Base-by-base conservation (phyloP, 2,329 filamentous ascomycete species). In the Neurospora sp. region DNA sequence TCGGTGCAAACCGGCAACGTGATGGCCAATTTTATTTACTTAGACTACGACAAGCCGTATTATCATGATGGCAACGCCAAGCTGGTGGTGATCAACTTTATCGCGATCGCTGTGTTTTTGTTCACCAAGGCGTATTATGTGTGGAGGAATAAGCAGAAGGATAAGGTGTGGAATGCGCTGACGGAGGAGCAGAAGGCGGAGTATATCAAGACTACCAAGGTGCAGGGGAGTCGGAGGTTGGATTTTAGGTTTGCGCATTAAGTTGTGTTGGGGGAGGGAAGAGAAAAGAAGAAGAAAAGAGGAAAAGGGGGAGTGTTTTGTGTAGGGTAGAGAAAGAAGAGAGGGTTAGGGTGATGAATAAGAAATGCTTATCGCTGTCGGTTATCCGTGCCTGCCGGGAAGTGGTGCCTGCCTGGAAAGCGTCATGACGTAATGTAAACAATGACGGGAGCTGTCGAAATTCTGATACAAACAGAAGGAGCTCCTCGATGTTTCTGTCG, bases 1-100 rank as follows among this genome's bases (percentile, higher is more conserved):
- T 74, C 75, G 13, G 78, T 80, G 4, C 81, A 82, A 70, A 23
- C 77, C 0, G 80, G 80, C 7, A 77, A 74, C 70, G 76, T 82
- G 9, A 74, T 76, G 13, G 71, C 73, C 36, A 76, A 76, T 13
- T 78, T 80, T 73, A 85, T 89, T n/a, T 89, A 89, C 74, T 79
- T 83, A 1, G 80, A 85, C 1, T 79, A 85, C 42, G 87, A 90
- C 73, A 82, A 82, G 69, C 86, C 86, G 0, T 77, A 82, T 5
- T 88, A 89, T 71, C 79, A 80, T 1, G 79, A 81, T 0, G 88
- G 88, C 0, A 89, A 90, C 71, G 82, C 80, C 38, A 80, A 83
- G 0, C 76, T 89, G 1, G 81, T 90, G 67, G 82, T 76, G 0
- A 82, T 89, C 68, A 82, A 82, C 38, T 73, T 82, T 0, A 78